Percentiles rank a stretch among this genome's conserved stretches.
phyloP scores from a whole-genome alignment of 805 yeast genomes.

The Kazachstania bromeliacearum region DNA sequence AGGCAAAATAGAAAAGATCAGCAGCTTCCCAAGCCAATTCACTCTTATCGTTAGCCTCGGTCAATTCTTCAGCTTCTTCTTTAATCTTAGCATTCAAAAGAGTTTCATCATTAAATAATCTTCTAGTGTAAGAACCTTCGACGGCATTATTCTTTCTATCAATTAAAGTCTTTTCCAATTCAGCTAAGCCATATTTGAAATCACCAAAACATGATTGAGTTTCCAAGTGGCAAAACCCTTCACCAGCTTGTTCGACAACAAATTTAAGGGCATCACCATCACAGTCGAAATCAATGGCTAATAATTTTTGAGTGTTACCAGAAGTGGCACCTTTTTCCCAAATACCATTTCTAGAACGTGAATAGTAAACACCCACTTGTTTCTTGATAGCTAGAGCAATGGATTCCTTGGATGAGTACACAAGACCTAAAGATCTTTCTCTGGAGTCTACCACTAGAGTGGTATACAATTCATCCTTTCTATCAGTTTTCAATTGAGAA shows the following conservation, averaged over 20 bases:
- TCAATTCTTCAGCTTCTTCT: slow-evolving; percentile 94
- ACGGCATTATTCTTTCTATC: slow-evolving; percentile 62
- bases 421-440: slow-evolving; percentile 76
- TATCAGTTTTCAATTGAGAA: slow-evolving; percentile 60
- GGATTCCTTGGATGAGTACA: slow-evolving; percentile 79
- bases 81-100: slow-evolving; percentile 77
- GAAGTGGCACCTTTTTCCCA: slow-evolving; percentile 96
- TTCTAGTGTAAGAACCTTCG: slow-evolving; percentile 86
- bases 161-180: slow-evolving; percentile 56
- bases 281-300: slow-evolving; percentile 69
- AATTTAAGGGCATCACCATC: slow-evolving; percentile 88
- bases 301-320: slow-evolving; percentile 83
- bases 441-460: slow-evolving; percentile 68
- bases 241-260: slow-evolving; percentile 71
- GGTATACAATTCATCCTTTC: slow-evolving; percentile 76
- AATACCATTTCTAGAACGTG: slow-evolving; percentile 75
- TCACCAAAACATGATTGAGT: slow-evolving; percentile 73
- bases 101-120: slow-evolving; percentile 70
- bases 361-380: slow-evolving; percentile 84
- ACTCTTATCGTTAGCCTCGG: slow-evolving; percentile 62
- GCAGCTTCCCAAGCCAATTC: slow-evolving; percentile 97
- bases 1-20: slow-evolving; percentile 71
- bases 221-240: slow-evolving; percentile 89
- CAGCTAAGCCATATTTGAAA: slow-evolving; percentile 46
- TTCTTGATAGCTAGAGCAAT: slow-evolving; percentile 73